A percentile compares a stretch with the other conserved stretches of the same genome.
These are phyloP conservation scores for Fomitopsis schrenkii DNA, from an alignment of 1,284 basidiomycete species.

Conservation along the genomic window DNA sequence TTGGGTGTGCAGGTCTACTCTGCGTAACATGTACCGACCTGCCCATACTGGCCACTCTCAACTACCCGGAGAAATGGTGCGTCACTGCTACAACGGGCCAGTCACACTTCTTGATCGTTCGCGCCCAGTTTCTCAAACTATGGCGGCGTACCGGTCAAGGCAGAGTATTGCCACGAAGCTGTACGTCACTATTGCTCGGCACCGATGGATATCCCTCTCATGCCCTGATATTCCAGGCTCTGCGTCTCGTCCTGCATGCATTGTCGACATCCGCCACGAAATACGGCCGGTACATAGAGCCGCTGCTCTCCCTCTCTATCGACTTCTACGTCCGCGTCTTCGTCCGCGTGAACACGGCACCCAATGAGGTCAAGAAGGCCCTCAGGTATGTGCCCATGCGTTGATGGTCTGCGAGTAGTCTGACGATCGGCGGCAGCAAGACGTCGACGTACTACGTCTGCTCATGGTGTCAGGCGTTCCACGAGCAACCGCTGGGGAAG, in stretches of 20 bases:
- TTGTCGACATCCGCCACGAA: constrained; percentile 85
- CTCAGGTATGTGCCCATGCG: constrained; percentile 53
- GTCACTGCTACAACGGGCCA: constrained; percentile 12
- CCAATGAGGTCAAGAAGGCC: constrained; percentile 85
- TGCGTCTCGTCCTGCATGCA: constrained; percentile 85
- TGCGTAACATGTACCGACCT: constrained; percentile 98
- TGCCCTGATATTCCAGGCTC: constrained; percentile 47
- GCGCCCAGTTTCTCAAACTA: constrained; percentile 84
- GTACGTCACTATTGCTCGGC: constrained; percentile 37
- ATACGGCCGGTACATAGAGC: constrained; percentile 91
- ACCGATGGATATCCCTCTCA: background rate
- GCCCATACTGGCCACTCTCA: constrained; percentile 89
- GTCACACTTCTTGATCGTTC: background rate
- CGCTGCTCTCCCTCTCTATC: constrained; percentile 91
- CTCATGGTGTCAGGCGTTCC: constrained; percentile 73
- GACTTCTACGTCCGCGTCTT: constrained; percentile 98
- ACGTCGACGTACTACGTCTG: constrained; percentile 84
- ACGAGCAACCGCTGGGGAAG: constrained; percentile 77
- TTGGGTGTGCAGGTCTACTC: constrained; percentile 61
- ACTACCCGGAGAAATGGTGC: constrained; percentile 96
- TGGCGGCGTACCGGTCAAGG: constrained; percentile 88
- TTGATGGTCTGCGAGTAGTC: background rate
- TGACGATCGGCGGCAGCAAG: constrained; percentile 48
- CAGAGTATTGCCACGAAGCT: constrained; percentile 93
- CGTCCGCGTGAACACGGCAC: constrained; percentile 72